phyloP scores from a whole-genome alignment of 768 basidiomycete species.

The Flagelloscypha sp. region DNA sequence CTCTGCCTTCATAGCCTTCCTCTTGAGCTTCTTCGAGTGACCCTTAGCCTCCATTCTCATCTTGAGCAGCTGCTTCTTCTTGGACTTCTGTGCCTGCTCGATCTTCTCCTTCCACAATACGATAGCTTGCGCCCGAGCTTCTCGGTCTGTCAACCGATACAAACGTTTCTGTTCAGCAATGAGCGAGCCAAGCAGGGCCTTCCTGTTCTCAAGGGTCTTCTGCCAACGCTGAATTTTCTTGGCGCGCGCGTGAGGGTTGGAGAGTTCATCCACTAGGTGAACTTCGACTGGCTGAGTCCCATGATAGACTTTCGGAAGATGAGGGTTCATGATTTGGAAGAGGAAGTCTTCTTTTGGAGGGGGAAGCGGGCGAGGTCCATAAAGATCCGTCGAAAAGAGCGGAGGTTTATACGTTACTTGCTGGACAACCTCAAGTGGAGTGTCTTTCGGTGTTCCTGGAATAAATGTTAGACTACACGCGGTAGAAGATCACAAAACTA shows the following conservation, averaged over 20 bases:
- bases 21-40: constrained; percentile 33
- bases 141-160: constrained; percentile 50
- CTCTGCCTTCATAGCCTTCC: constrained; percentile 39
- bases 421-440: constrained; percentile 48
- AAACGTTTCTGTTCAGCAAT: constrained; percentile 48
- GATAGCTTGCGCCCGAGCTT: constrained; percentile 65
- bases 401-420: constrained; percentile 69
- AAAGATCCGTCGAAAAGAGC: constrained; percentile 30
- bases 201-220: constrained; percentile 38
- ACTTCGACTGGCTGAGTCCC: constrained; percentile 55
- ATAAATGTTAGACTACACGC: constrained; percentile 4
- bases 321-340: constrained; percentile 48
- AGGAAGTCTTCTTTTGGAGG: constrained; percentile 51
- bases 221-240: constrained; percentile 79
- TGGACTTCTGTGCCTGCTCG: constrained; percentile 47
- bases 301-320: constrained; percentile 34
- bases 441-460: constrained; percentile 58
- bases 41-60: constrained; percentile 26
- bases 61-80: constrained; percentile 55
- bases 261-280: constrained; percentile 58
- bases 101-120: constrained; percentile 65
- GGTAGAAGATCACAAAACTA: background rate
- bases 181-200: constrained; percentile 43
- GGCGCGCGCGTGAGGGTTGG: constrained; percentile 76
- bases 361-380: constrained; percentile 29